These are phyloP conservation scores for Rhytidhysteron rufulum DNA, from an alignment of 2,329 filamentous ascomycete species.

Conservation along the genomic window DNA sequence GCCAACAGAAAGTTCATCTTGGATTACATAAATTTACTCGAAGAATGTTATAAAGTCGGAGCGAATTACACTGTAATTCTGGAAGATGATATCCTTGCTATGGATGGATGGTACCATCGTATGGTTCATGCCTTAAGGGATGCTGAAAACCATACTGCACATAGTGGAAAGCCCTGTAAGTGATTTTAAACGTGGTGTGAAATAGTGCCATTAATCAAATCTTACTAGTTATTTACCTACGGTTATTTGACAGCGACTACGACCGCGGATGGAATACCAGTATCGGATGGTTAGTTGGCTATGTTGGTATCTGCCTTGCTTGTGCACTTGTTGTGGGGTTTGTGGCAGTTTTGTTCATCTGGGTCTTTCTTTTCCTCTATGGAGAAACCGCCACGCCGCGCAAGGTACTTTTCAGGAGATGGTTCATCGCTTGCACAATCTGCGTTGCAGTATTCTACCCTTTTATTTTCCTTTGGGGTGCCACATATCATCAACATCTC, in stretches of 20 bases:
- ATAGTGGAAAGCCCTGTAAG: background rate
- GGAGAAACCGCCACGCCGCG: constrained; percentile 22
- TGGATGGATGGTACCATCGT: constrained; percentile 47
- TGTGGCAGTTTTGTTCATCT: constrained; percentile 36
- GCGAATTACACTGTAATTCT: constrained; percentile 42
- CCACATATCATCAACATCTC: constrained; percentile 35
- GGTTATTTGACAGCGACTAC: constrained; percentile 46
- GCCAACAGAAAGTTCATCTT: constrained; percentile 40
- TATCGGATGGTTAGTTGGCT: too few species aligned
- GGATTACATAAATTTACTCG: constrained; percentile 44
- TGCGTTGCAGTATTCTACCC: constrained; percentile 34
- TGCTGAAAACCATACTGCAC: constrained; percentile 18
- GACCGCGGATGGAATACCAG: constrained; percentile 47
- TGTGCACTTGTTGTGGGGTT: too few species aligned
- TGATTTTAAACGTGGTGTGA: constrained; percentile 13
- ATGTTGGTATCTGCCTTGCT: too few species aligned
- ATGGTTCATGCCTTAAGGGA: constrained; percentile 33
- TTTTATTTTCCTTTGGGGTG: constrained; percentile 43
- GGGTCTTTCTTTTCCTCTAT: constrained; percentile 22
- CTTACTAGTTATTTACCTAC: constrained; percentile 37
- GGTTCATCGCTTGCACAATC: constrained; percentile 14
- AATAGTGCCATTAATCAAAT: constrained; percentile 18
- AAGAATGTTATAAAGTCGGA: constrained; percentile 35
- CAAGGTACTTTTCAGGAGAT: constrained; percentile 19
- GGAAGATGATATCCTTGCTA: constrained; percentile 46